Evolutionary conservation across 257 asterid genomes (phyloP), one percentile per base, ranked within the genome.

Genomic region (Solanum stenotomum): DNA sequence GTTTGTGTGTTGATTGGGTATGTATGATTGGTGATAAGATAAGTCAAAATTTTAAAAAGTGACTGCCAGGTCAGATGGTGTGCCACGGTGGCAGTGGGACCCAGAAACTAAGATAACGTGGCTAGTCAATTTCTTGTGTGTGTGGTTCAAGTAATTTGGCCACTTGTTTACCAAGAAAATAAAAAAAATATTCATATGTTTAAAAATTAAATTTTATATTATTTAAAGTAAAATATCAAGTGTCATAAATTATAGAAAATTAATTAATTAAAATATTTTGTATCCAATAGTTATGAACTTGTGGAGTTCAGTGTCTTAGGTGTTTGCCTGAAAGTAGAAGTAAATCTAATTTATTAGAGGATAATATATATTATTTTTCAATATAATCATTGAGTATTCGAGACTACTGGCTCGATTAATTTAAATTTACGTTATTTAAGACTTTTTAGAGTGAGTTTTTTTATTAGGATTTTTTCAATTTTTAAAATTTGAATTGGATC

Each of bases 71-170:
- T 81, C 85, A 81, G 44, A 81, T 29, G 70, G 12, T 10, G 10
- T 46, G 85, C 42, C 44, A 46, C 11, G 44, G 0, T 49, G 70
- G 11, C 20, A 29, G 42, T 81, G 85, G 85, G 70, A 16, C 68
- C 68, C 42, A 81, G 5, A 14, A 79, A n/a, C 34, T 22, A 23
- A 2, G 84, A 77, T 77, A n/a, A 77, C 27, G 67, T 81, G 40
- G 70, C 70, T 46, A 5, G 85, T 46, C 85, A 81, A 29, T 81
- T 81, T 81, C 70, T 81, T 46, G 10, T 29, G 68, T 81, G 85
- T 81, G 85, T 46, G 42, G 85, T 81, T 29, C 85, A 81, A 81
- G 85, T 81, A 46, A 81, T 81, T 81, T 81, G 40, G 85, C 85
- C 27, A 79, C 85, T 79, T 42, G 63, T 78, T 71, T 42, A 42